These are phyloP conservation scores for Gonium pectorale DNA, from an alignment of 139 green algal genomes.

Conservation along the genomic window DNA sequence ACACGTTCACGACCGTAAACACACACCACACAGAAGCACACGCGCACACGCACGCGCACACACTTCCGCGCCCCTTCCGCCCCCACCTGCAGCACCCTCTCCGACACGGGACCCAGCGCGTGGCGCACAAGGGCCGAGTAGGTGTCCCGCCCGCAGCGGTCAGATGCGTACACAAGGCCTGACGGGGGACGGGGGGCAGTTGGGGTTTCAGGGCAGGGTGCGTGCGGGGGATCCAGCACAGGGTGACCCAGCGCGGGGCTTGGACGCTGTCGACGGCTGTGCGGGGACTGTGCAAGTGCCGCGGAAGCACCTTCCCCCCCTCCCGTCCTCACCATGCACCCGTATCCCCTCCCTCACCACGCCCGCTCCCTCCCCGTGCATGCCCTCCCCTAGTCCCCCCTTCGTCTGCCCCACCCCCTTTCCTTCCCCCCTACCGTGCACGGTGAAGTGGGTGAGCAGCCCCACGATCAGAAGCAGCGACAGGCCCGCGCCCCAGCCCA, in stretches of 20 bases:
- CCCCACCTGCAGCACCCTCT: conserved; percentile 35
- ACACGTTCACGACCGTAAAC: no score
- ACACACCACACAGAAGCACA: neutral
- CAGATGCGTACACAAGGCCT: conserved; percentile 30
- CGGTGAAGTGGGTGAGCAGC: conserved; percentile 21
- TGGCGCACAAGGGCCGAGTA: conserved; percentile 11
- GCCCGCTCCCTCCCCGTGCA: neutral
- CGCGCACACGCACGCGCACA: neutral
- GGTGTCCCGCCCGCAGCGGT: neutral
- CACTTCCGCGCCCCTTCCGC: no score
- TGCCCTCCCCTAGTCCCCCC: neutral
- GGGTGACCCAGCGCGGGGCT: no score
- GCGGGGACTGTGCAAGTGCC: no score
- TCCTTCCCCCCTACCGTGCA: neutral
- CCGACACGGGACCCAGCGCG: neutral
- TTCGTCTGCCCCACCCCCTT: neutral
- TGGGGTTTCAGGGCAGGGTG: no score
- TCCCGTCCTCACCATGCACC: neutral
- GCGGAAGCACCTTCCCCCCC: neutral
- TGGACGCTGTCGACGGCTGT: no score
- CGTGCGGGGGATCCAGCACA: no score
- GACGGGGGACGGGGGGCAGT: neutral
- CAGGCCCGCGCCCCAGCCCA: conserved; percentile 4
- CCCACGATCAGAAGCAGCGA: conserved; percentile 15
- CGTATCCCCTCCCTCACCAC: neutral